A percentile compares a stretch with the other conserved stretches of the same genome.
phyloP scores from a whole-genome alignment of 2,329 filamentous ascomycete genomes.

The Saccharata proteae region DNA sequence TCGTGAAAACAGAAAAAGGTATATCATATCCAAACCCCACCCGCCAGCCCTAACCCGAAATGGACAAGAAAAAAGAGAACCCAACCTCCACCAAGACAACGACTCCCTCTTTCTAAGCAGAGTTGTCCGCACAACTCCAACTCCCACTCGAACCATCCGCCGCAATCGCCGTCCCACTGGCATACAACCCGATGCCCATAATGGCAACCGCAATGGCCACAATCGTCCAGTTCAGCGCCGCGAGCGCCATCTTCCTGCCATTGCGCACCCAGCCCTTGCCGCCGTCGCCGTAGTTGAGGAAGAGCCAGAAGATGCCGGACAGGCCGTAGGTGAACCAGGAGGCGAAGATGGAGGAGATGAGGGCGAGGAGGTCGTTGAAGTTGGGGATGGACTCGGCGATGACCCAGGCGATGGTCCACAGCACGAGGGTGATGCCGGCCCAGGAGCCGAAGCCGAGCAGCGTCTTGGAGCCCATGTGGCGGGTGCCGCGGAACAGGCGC shows the following conservation, averaged over 20 bases:
- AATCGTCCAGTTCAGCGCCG: conserved; percentile 1
- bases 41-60: too few relatives aligned
- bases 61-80: too few relatives aligned
- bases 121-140: conserved; percentile 14
- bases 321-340: conserved; percentile 52
- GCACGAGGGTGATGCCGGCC: conserved; percentile 40
- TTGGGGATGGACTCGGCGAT: conserved; percentile 60
- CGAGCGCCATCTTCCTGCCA: conserved; percentile 2
- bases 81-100: too few relatives aligned
- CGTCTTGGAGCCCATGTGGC: conserved; percentile 41
- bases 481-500: conserved; percentile 48
- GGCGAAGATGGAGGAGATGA: conserved; percentile 51
- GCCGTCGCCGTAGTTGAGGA: conserved; percentile 26
- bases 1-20: too few relatives aligned
- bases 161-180: conserved; percentile 15
- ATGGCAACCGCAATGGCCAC: conserved; percentile 1
- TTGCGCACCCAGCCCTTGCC: conserved; percentile 2
- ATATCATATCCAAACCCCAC: too few relatives aligned
- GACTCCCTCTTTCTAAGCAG: too few relatives aligned
- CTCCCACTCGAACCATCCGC: conserved; percentile 12
- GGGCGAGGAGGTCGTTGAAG: conserved; percentile 54
- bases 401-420: conserved; percentile 55
- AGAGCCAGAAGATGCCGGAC: conserved; percentile 28
- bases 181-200: conserved; percentile 14
- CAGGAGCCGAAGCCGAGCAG: conserved; percentile 36